phyloP scores from a whole-genome alignment of 1,139 yeast genomes.

The Magnusiomyces tetraspermus region DNA sequence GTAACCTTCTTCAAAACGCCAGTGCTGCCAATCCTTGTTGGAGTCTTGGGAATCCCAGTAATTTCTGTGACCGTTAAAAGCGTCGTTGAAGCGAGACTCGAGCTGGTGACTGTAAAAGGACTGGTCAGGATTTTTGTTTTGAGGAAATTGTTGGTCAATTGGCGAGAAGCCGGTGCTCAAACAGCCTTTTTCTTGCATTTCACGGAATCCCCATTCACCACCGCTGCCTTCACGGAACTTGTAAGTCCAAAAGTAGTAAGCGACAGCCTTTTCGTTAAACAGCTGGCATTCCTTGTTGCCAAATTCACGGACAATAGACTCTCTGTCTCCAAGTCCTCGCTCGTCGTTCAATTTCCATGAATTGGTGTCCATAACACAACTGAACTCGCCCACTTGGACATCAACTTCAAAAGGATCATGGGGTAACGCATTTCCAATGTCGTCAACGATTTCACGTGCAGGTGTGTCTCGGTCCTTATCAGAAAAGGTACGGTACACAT shows the following conservation, averaged over 20 bases:
- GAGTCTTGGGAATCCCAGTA: slow-evolving; percentile 63
- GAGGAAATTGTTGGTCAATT: slow-evolving; percentile 5
- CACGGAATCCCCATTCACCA: slow-evolving; percentile 91
- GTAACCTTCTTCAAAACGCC: slow-evolving; percentile 72
- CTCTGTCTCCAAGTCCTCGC: slow-evolving; percentile 29
- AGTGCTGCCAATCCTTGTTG: slow-evolving; percentile 63
- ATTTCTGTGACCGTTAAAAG: slow-evolving; percentile 41
- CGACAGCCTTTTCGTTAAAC: slow-evolving; percentile 54
- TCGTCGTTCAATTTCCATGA: slow-evolving; percentile 55
- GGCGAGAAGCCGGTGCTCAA: slow-evolving; percentile 17
- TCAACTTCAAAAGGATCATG: slow-evolving; percentile 52
- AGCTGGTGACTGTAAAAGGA: slow-evolving; percentile 29
- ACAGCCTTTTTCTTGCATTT: slow-evolving; percentile 63
- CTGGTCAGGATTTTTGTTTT: slow-evolving; percentile 9
- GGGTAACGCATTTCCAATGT: slow-evolving; percentile 38
- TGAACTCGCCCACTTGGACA: slow-evolving; percentile 77
- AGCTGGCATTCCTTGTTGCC: slow-evolving; percentile 39
- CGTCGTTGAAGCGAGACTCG: slow-evolving; percentile 36
- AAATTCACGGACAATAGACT: slow-evolving; percentile 35
- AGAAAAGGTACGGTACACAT: slow-evolving; percentile 77
- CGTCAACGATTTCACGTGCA: slow-evolving; percentile 49
- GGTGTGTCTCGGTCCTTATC: slow-evolving; percentile 59
- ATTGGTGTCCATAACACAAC: slow-evolving; percentile 71
- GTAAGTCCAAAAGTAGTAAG: slow-evolving; percentile 77
- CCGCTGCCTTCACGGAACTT: slow-evolving; percentile 84